Base-by-base conservation (phyloP, 2,329 filamentous ascomycete species). In the Penicillium sp. region DNA sequence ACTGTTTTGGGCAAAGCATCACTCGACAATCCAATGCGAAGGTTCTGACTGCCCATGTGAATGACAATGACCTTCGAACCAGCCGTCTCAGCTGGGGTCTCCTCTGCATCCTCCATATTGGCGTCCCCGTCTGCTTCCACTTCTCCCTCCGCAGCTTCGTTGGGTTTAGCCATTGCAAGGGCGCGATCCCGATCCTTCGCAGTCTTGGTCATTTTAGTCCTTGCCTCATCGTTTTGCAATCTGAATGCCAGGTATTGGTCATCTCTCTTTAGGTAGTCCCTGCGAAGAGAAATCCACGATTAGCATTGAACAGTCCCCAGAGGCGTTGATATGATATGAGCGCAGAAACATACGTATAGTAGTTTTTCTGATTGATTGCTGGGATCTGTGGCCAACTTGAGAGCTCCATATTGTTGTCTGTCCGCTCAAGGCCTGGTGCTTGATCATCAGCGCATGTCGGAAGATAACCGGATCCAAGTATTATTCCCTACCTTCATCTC, bases 301-400 rank as follows among this genome's bases (percentile, higher is more conserved):
- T 30, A 56, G 50, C 25, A 41, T 34, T 51, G 25, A 11, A 27
- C 12, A 13, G 25, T 5, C n/a, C n/a, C n/a, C n/a, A n/a, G n/a
- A n/a, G n/a, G n/a, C n/a, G n/a, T n/a, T 27, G 4, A n/a, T 5
- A 27, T 11, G 6, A 13, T 4, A 27, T 6, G 25, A 13, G 6
- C 12, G 25, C 12, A 9, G 11, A 9, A 7, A 71, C 80, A 45
- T 74, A 92, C 86, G 89, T 95, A 65, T 95, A 95, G 67, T 98
- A 98, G 66, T 98, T 98, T 72, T 98, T 98, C 66, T 98, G 92
- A 62, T 98, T 98, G 67, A 98, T 98, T 56, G 92, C 86, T 29
- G 79, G 76, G 41, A 95, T 81, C 59, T 92, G 84, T 7, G 92
- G 90, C 90, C 92, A 98, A 63, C 77, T 93, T 32, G 88, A 85